These are phyloP conservation scores for Exserohilum rostratum DNA, from an alignment of 2,329 filamentous ascomycete species.

Conservation along the genomic window DNA sequence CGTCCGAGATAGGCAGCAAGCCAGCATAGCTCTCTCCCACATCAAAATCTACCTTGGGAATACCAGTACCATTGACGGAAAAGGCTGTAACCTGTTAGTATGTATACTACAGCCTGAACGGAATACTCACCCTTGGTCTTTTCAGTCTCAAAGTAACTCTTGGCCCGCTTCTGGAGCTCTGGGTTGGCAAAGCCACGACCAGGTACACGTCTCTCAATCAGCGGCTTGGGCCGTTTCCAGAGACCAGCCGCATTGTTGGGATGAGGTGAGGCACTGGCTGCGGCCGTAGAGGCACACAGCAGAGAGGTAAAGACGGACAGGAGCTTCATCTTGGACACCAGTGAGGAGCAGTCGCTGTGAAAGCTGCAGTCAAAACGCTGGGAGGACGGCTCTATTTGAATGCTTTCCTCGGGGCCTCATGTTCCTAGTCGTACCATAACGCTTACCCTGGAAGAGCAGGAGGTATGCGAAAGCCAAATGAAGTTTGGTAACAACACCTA, in stretches of 20 bases:
- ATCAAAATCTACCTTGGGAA: slow-evolving; percentile 74
- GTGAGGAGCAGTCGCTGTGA: slow-evolving; percentile 10
- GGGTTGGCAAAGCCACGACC: slow-evolving; percentile 40
- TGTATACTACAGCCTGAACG: too few relatives aligned
- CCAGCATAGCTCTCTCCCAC: slow-evolving; percentile 71
- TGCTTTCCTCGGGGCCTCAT: slow-evolving; percentile 17
- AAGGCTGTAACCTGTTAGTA: slow-evolving; percentile 57
- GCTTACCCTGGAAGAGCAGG: slow-evolving; percentile 29
- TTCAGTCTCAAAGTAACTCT: slow-evolving; percentile 39
- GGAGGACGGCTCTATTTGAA: slow-evolving; percentile 26
- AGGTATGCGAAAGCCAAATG: slow-evolving; percentile 2
- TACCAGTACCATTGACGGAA: slow-evolving; percentile 65
- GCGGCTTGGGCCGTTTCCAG: slow-evolving; percentile 30
- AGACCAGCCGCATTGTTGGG: slow-evolving; percentile 37
- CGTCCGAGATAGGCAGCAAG: slow-evolving; percentile 61
- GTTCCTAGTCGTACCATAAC: slow-evolving; percentile 8
- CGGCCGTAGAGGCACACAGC: slow-evolving; percentile 38
- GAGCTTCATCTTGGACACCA: slow-evolving; percentile 41
- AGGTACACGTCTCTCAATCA: slow-evolving; percentile 36
- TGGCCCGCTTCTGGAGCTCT: slow-evolving; percentile 43
- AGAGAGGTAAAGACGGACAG: slow-evolving; percentile 33
- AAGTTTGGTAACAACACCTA: slow-evolving; percentile 1
- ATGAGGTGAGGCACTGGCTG: slow-evolving; percentile 36
- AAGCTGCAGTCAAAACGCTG: background rate
- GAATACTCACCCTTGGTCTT: slow-evolving; percentile 40